A percentile compares a stretch with the other conserved stretches of the same genome.
These are phyloP conservation scores for Ochetophila trinervis DNA, from an alignment of 306 rosid species.

Conservation along the genomic window DNA sequence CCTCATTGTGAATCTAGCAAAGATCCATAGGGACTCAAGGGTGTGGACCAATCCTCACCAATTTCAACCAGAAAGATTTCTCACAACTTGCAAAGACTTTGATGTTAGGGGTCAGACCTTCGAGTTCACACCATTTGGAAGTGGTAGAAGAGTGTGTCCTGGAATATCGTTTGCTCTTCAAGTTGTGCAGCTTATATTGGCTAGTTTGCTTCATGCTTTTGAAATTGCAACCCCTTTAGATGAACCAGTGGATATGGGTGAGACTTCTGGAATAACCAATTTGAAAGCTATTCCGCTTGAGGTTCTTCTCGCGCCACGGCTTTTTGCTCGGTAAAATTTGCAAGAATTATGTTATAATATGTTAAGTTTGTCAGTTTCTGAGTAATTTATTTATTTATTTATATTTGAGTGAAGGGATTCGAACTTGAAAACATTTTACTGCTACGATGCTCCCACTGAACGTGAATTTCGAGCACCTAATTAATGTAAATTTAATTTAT, in stretches of 20 bases:
- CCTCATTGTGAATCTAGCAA: conserved; percentile 14
- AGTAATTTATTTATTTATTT: too few species aligned
- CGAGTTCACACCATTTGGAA: conserved; percentile 30
- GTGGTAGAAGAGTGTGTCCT: conserved; percentile 39
- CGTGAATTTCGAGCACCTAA: too few species aligned
- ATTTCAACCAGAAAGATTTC: conserved; percentile 31
- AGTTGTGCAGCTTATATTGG: conserved; percentile 23
- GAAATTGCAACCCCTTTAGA: neutral
- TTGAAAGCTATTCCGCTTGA: conserved; percentile 12
- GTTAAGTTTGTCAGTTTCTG: too few species aligned
- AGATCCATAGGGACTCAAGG: conserved; percentile 32
- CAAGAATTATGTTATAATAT: too few species aligned
- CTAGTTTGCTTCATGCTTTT: conserved; percentile 15
- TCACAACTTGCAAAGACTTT: neutral
- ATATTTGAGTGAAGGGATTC: too few species aligned
- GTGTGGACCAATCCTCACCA: conserved; percentile 31
- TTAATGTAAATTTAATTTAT: too few species aligned
- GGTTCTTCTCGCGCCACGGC: conserved; percentile 17
- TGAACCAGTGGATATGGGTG: conserved; percentile 22
- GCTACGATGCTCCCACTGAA: too few species aligned
- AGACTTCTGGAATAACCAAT: conserved; percentile 4
- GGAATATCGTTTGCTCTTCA: conserved; percentile 24
- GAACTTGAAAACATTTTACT: too few species aligned
- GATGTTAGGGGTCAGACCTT: conserved; percentile 27
- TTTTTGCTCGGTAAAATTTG: neutral